Percentiles rank a stretch among this genome's conserved stretches.
Evolutionary conservation across 306 rosid genomes (phyloP).

Genomic region (Vigna angularis): DNA sequence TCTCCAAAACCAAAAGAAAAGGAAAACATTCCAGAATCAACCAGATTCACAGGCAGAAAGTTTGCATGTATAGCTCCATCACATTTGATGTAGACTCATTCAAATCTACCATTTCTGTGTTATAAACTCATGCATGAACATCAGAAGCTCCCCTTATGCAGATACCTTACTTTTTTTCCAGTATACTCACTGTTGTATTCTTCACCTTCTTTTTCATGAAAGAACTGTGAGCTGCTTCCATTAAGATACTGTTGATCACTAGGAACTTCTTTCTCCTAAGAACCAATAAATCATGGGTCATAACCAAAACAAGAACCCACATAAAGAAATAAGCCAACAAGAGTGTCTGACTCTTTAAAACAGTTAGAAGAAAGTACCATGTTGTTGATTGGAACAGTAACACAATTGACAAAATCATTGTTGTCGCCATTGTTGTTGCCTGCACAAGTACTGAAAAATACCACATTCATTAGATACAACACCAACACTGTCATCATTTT

Average conservation of each 20-base stretch:
- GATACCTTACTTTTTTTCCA: too few relatives aligned
- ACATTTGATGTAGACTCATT: too few relatives aligned
- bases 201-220: too few relatives aligned
- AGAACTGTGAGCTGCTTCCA: too few relatives aligned
- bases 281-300: conserved; percentile 3
- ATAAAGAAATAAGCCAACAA: background rate
- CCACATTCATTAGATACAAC: conserved; percentile 12
- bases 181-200: too few relatives aligned
- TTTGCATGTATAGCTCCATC: too few relatives aligned
- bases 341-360: background rate
- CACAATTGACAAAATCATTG: conserved; percentile 11
- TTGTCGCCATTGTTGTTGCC: conserved; percentile 34
- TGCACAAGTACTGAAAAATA: conserved; percentile 36
- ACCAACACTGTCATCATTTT: background rate
- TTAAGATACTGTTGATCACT: conserved; percentile 28
- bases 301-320: conserved; percentile 16
- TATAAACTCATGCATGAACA: too few relatives aligned
- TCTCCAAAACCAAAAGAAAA: too few relatives aligned
- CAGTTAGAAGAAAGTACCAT: conserved; percentile 48
- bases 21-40: too few relatives aligned
- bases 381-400: conserved; percentile 16
- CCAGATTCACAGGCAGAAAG: too few relatives aligned
- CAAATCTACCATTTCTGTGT: too few relatives aligned
- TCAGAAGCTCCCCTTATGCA: too few relatives aligned
- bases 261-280: conserved; percentile 42